These are phyloP conservation scores for Lignosus rhinocerotis DNA, from an alignment of 1,284 basidiomycete genomes.

Conservation along the genomic window DNA sequence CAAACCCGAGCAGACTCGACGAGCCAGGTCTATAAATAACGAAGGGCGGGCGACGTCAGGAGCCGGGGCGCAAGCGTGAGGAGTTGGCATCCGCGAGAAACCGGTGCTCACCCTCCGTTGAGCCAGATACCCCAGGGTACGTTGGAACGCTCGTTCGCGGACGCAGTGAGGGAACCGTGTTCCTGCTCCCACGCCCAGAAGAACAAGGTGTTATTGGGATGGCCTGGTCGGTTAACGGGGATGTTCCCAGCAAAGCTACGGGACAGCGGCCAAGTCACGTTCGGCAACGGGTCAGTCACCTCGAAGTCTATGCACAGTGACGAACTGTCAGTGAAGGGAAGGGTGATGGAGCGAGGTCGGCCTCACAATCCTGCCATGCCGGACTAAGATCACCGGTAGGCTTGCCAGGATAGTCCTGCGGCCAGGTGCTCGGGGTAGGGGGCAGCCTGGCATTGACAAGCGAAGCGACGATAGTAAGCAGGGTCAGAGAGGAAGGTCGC, in stretches of 20 bases:
- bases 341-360: not conserved
- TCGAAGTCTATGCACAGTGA: conserved; percentile 24
- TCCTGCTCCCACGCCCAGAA: conserved; percentile 69
- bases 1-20: conserved; percentile 64
- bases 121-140: conserved; percentile 76
- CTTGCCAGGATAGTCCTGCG: conserved; percentile 47
- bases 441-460: conserved; percentile 12
- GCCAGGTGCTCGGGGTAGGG: conserved; percentile 22
- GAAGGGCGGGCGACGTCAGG: not conserved
- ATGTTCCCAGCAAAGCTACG: conserved; percentile 70
- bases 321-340: not conserved
- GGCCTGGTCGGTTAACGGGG: conserved; percentile 50
- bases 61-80: not conserved
- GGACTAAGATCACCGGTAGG: conserved; percentile 54
- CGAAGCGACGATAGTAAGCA: conserved; percentile 9
- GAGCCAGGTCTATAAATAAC: conserved; percentile 50
- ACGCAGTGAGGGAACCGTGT: conserved; percentile 57
- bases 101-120: conserved; percentile 51
- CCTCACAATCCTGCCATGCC: conserved; percentile 61
- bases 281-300: conserved; percentile 48
- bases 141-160: conserved; percentile 30
- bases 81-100: not conserved
- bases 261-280: conserved; percentile 57
- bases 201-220: conserved; percentile 70
- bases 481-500: conserved; percentile 5